Evolutionary conservation across 2,329 filamentous ascomycete species (phyloP), one percentile per base, ranked within the genome.

Genomic region (Fusarium pseudonygamai): DNA sequence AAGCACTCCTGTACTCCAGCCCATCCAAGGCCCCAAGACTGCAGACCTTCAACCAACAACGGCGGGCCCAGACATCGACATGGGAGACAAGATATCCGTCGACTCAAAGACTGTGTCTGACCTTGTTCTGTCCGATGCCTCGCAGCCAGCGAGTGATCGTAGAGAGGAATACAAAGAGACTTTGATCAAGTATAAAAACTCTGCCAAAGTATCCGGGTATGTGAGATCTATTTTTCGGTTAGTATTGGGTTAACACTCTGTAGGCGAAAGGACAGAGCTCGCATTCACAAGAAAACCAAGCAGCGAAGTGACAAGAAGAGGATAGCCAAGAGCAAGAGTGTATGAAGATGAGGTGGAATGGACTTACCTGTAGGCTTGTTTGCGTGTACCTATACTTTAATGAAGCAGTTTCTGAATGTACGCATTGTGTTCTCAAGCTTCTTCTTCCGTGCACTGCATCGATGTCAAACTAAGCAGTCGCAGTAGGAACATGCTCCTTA

Each of bases 101-200:
- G 63, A 58, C 13, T 50, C 62, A 7, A 71, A 59, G 30, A 66
- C 39, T 8, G 43, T 76, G 43, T 71, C 71, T 13, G 46, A 59
- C 2, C 45, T 73, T 0, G 61, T 67, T 14, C 37, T 74, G 8
- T 60, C 62, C 5, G 45, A 49, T 3, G 34, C 24, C 10, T 50
- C 45, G 10, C 37, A 52, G 5, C 3, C 45, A n/a, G 20, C 20
- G 28, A 26, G 52, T 10, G 49, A 32, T 2, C 30, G 26, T 8
- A 36, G 9, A 13, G 32, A 56, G 5, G 26, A 24, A 9, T 26
- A 28, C 20, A 20, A 49, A 32, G 60, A 60, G 11, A 34, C 28
- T 14, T 36, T 37, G 24, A 32, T n/a, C 6, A 20, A 45, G 24
- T 39, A 30, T 4, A 15, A 16, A 14, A 22, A n/a, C 24, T 20